A percentile compares a stretch with the other conserved stretches of the same genome.
These are phyloP conservation scores for Tephrocybe rancida DNA, from an alignment of 768 basidiomycete genomes.

Conservation along the genomic window DNA sequence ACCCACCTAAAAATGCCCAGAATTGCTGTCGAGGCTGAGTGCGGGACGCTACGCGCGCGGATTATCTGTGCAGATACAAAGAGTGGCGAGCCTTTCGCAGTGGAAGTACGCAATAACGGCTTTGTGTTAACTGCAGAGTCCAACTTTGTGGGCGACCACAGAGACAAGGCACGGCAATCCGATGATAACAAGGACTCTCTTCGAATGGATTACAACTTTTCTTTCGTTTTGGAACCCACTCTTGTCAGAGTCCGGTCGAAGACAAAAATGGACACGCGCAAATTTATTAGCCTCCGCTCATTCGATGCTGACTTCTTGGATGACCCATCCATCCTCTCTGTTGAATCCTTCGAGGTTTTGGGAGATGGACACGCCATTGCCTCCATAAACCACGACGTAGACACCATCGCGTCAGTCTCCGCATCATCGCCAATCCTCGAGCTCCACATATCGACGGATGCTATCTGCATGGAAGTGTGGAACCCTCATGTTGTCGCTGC, in stretches of 20 bases:
- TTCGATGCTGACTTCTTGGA: conserved; percentile 39
- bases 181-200: conserved; percentile 44
- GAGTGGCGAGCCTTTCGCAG: conserved; percentile 44
- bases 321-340: conserved; percentile 55
- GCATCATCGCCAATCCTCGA: conserved; percentile 45
- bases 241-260: conserved; percentile 54
- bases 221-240: conserved; percentile 49
- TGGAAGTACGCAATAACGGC: conserved; percentile 62
- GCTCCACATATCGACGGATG: conserved; percentile 54
- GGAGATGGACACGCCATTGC: conserved; percentile 51
- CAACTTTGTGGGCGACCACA: conserved; percentile 35
- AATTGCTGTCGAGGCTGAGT: conserved; percentile 44
- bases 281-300: conserved; percentile 28
- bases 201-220: conserved; percentile 43
- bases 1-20: conserved; percentile 47
- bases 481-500: conserved; percentile 57
- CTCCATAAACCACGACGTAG: conserved; percentile 48
- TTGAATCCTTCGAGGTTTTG: conserved; percentile 56
- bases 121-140: conserved; percentile 45
- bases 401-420: conserved; percentile 42
- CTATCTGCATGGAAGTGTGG: conserved; percentile 69
- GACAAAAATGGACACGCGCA: conserved; percentile 24
- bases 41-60: conserved; percentile 53
- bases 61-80: conserved; percentile 48
- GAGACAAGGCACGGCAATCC: conserved; percentile 22